Evolutionary conservation across 2,329 filamentous ascomycete species (phyloP).

Genomic region (Monilinia laxa): DNA sequence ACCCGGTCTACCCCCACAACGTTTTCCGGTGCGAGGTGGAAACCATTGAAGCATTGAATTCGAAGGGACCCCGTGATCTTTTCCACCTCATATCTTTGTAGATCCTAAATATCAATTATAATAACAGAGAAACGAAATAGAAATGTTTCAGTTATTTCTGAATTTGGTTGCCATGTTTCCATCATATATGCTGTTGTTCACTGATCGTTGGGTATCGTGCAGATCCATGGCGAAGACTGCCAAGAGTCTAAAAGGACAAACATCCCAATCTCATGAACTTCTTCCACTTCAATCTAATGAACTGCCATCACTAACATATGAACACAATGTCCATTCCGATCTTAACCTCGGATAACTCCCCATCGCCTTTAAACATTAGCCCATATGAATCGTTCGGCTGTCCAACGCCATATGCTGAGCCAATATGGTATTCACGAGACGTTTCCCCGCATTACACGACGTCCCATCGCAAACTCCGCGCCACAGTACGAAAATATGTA

Average conservation of each 20-base stretch:
- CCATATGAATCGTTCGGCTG: constrained; percentile 33
- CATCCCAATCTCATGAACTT: background rate
- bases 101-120: too few species aligned
- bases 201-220: background rate
- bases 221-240: constrained; percentile 6
- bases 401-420: constrained; percentile 38
- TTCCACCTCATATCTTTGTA: background rate
- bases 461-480: constrained; percentile 58
- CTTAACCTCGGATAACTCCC: background rate
- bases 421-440: constrained; percentile 40
- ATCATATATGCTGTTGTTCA: too few species aligned
- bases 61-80: too few species aligned
- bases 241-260: background rate
- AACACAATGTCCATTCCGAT: background rate
- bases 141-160: background rate
- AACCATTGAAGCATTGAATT: too few species aligned
- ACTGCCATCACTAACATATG: background rate
- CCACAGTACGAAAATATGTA: constrained; percentile 57
- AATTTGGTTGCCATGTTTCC: background rate
- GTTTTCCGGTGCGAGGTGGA: too few species aligned
- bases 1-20: too few species aligned
- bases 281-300: background rate
- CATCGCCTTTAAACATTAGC: background rate
- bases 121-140: too few species aligned
- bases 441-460: constrained; percentile 59